Evolutionary conservation across 1,139 yeast genomes (phyloP).

Genomic region (Suhomyces bokatorum): DNA sequence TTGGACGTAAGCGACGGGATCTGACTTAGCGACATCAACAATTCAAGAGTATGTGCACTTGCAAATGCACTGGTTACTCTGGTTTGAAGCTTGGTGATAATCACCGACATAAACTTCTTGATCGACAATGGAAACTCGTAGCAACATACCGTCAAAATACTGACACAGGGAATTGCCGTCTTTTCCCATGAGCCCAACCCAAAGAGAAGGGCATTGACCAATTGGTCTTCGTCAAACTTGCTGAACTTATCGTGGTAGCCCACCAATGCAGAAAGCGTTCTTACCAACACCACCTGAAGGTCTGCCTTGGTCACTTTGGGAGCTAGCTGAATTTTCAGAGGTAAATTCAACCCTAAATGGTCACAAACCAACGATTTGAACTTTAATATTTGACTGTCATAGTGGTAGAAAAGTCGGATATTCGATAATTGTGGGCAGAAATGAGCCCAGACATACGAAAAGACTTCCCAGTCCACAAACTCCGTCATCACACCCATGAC

Average conservation of each 20-base stretch:
- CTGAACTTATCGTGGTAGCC: conserved; percentile 64
- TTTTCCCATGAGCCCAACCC: conserved; percentile 77
- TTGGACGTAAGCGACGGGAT: conserved; percentile 69
- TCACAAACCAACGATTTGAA: conserved; percentile 58
- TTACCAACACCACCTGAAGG: conserved; percentile 64
- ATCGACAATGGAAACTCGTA: conserved; percentile 77
- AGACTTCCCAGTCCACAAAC: conserved; percentile 70
- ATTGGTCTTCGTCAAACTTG: conserved; percentile 66
- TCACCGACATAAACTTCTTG: conserved; percentile 64
- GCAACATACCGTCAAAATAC: conserved; percentile 74
- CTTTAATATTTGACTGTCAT: conserved; percentile 44
- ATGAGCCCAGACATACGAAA: conserved; percentile 66
- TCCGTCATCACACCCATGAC: conserved; percentile 53
- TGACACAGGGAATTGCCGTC: conserved; percentile 77
- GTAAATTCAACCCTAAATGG: conserved; percentile 56
- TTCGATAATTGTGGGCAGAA: conserved; percentile 73
- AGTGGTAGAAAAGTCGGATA: conserved; percentile 51
- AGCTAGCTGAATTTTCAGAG: conserved; percentile 45
- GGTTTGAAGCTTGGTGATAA: conserved; percentile 69
- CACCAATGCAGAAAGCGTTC: conserved; percentile 65
- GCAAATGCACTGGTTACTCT: conserved; percentile 70
- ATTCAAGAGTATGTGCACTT: conserved; percentile 75
- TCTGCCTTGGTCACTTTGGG: conserved; percentile 54
- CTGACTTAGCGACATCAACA: conserved; percentile 63
- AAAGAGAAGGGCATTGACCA: conserved; percentile 61